Base-by-base conservation (phyloP, 176 grass and related monocot species). In the Zoysia japonica region DNA sequence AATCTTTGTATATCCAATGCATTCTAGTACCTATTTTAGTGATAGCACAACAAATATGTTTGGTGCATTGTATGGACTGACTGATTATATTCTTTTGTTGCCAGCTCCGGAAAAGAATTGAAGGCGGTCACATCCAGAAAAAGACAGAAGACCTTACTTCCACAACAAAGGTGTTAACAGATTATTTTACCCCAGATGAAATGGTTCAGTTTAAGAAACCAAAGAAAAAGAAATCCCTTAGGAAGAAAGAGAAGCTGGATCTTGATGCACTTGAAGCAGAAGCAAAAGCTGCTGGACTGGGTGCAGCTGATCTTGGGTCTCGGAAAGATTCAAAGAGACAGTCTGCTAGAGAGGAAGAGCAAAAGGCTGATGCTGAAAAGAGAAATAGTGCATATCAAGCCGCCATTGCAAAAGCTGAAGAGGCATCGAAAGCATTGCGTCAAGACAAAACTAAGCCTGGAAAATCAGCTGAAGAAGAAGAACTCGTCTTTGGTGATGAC, bases 171-270 rank as follows among this genome's bases (percentile, higher is more conserved):
- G 76, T 68, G 42, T 41, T 72, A 67, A 93, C 96, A 84, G 92
- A 93, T 67, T 99, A 99, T 82, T 98, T 89, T 68, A 89, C 90
- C 17, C 75, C 83, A 49, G 88, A 94, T 17, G 92, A 94, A 87
- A 94, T 98, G 96, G 81, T 98, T 80, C 81, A 86, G 76, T 99
- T 97, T 76, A 92, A 93, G 76, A 98, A 95, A 84, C 96, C 96
- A 71, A 99, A 95, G 90, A 98, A 99, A 83, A 99, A 99, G 86
- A 99, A 98, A 87, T 99, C 88, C 14, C 68, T 95, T 77, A 90
- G 96, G 47, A 99, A 95, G 83, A 99, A 95, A 81, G 92, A 89
- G 67, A 99, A 95, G 68, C 76, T 99, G 42, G 90, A 99, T 81
- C 78, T 95, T 49, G 92, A 99, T 89, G 92, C 86, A 2, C 65